Base-by-base conservation (phyloP, 2,329 filamentous ascomycete genomes). In the Eurotiales sp. region DNA sequence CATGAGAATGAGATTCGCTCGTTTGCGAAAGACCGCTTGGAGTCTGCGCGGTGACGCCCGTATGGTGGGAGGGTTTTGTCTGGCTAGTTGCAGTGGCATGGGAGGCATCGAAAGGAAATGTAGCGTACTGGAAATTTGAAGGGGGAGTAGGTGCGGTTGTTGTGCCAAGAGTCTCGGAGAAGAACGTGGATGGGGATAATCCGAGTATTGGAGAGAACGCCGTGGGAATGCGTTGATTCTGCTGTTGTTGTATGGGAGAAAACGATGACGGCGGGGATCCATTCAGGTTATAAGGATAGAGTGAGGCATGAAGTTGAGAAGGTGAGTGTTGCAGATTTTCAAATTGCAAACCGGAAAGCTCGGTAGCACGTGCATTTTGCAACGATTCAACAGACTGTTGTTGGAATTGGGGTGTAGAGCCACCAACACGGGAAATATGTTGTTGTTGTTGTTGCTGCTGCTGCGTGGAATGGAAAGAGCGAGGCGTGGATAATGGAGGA, bases 21-120 rank as follows among this genome's bases (percentile, higher is more conserved):
- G 55, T 61, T 67, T 59, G 76, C 65, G 53, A 76, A 71, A 66
- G 72, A 47, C 58, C 76, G 64, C 64, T 77, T 59, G 67, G 66
- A 0, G 67, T 70, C 1, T 64, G 50, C 2, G 63, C 66, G 1
- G 58, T 54, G 3, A 57, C 54, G 12, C 50, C 8, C 50, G 53
- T 14, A 50, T 48, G 36, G 46, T 12, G 48, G 10, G 30, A 40
- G 14, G 29, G 12, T 32, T 23, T 29, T 7, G 19, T 8, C 57
- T 53, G 36, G 30, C 42, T 25, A 48, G 50, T 44, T 30, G 42
- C 19, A 32, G 52, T 42, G 47, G 45, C 34, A 39, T 53, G 53
- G 4, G 55, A 46, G 4, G 63, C 51, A 50, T 71, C 68, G 54
- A 71, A 70, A 27, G 68, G 67, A 51, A 70, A 71, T 5, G 65